Percentiles rank a stretch among this genome's conserved stretches.
Evolutionary conservation across 306 rosid species (phyloP).

Genomic region (Argentina anserina): DNA sequence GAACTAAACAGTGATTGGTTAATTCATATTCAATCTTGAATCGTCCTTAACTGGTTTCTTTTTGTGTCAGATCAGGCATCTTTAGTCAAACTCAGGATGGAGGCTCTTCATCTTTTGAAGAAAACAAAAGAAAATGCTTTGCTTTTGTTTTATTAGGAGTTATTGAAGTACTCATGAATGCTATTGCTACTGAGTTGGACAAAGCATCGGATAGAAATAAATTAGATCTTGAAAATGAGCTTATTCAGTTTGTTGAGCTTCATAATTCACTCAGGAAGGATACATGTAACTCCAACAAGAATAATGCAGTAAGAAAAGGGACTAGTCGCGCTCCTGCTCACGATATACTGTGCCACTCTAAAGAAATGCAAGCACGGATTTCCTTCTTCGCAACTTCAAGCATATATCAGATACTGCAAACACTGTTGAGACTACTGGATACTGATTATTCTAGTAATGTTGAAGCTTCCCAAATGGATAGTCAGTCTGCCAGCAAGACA

Average conservation of each 20-base stretch:
- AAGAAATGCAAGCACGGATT: slow-evolving; percentile 19
- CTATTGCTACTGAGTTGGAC: slow-evolving; percentile 33
- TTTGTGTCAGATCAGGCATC: slow-evolving; percentile 31
- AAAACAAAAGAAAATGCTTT: slow-evolving; percentile 24
- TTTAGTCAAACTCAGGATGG: slow-evolving; percentile 27
- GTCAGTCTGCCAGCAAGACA: slow-evolving; percentile 23
- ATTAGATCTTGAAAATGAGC: slow-evolving; percentile 35
- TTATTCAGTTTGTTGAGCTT: slow-evolving; percentile 25
- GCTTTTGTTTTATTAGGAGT: slow-evolving; percentile 29
- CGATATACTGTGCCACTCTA: slow-evolving; percentile 21
- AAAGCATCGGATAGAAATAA: slow-evolving; percentile 31
- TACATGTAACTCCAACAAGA: slow-evolving; percentile 15
- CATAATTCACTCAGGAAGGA: slow-evolving; percentile 28
- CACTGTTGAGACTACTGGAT: slow-evolving; percentile 19
- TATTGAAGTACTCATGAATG: slow-evolving; percentile 36
- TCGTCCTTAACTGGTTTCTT: slow-evolving; percentile 12
- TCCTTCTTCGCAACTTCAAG: slow-evolving; percentile 37
- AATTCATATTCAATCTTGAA: too few relatives aligned
- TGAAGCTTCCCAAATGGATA: slow-evolving; percentile 26
- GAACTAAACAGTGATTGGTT: too few relatives aligned
- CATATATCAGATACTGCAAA: slow-evolving; percentile 32
- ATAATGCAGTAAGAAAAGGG: slow-evolving; percentile 28
- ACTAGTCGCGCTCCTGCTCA: slow-evolving; percentile 13
- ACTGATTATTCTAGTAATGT: slow-evolving; percentile 10
- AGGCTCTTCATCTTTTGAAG: slow-evolving; percentile 30